Base-by-base conservation (phyloP, 208 protist species). In the Crithidia fasciculata region DNA sequence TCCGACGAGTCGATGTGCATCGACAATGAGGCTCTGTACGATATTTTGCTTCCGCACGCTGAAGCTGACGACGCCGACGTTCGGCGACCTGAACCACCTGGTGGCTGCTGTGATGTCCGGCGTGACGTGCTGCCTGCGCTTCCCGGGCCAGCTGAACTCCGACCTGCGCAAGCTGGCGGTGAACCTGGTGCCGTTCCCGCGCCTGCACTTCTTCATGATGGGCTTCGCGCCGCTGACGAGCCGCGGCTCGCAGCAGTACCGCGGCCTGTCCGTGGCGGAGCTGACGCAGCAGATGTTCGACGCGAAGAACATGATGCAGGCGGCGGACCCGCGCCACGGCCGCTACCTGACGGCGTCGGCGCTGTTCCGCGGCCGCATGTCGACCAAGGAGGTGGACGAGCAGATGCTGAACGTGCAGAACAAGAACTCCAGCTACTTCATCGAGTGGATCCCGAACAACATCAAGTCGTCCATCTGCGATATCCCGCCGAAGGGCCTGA, bases 201-300 rank as follows among this genome's bases (percentile, higher is more conserved):
- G 98, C 79, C 89, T 99, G 54, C 98, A 99, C 89, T 99, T 99
- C 94, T 99, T 99, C 93, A 95, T 99, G 81, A 91, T 97, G 74
- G 95, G 97, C 73, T 99, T 98, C 69, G 98, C 98, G 36, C 98
- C 98, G 76, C 82, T 99, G 10, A 98, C 93, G 28, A 89, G 91
- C 50, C 82, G 86, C 47, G 82, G 85, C 61, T 95, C 89, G n/a
- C 81, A 89, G 67, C 74, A 85, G 73, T 99, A 98, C 87, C 81
- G 88, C 56, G 68, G 75, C 53, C 69, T 98, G 55, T 59, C 55
- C 19, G 55, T 77, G 54, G 60, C 72, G 54, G 97, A 99, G 84
- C 83, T 99, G 19, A 99, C 97, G 19, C 88, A 98, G 82, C 72
- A 99, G 88, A 98, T 99, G 95, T 99, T 99, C 83, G 96, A 99